Evolutionary conservation across 805 yeast species (phyloP), one percentile per base, ranked within the genome.

Genomic region (Suhomyces vadensis): DNA sequence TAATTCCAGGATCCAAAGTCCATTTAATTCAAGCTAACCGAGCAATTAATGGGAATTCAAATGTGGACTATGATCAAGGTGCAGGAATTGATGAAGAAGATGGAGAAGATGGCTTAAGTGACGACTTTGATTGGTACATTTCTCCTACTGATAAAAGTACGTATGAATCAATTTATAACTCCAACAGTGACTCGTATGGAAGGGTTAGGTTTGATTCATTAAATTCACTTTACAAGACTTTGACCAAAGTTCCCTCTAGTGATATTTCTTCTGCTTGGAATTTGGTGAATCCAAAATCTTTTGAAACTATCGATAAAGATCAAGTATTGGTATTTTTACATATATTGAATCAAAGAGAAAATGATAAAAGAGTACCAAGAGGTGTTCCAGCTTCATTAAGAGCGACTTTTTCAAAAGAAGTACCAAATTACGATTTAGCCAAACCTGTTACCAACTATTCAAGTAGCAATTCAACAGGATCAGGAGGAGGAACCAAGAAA

Each of bases 211-310:
- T 86, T 59, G 83, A 83, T 31, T 74, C 91, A 1, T 71, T 94
- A 46, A 69, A 77, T 8, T 84, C 78, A 23, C 73, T 94, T 35
- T 92, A 88, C 65, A 63, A 73, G 31, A 79, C 89, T 16, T 77
- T 92, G 44, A 63, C 67, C 25, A 80, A 80, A 48, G 87, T 94
- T 9, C 96, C 97, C 8, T 78, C 82, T 43, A 77, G 91, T 4
- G 99, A 91, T 63, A 75, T 90, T 5, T 79, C 90, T 22, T 83
- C 87, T 38, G 96, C 97, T 2, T 94, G 99, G 98, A 89, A 88
- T 63, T 71, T 94, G 46, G 95, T 94, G 42, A 94, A 94, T 58
- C 98, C 99, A 8, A 85, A 87, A 57, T 82, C 85, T 43, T 81
- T 82, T 41, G 88, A 84, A 57, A 85, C 95, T 7, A 90, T 94